These are phyloP conservation scores for Prunus campanulata DNA, from an alignment of 306 rosid species.

Conservation along the genomic window DNA sequence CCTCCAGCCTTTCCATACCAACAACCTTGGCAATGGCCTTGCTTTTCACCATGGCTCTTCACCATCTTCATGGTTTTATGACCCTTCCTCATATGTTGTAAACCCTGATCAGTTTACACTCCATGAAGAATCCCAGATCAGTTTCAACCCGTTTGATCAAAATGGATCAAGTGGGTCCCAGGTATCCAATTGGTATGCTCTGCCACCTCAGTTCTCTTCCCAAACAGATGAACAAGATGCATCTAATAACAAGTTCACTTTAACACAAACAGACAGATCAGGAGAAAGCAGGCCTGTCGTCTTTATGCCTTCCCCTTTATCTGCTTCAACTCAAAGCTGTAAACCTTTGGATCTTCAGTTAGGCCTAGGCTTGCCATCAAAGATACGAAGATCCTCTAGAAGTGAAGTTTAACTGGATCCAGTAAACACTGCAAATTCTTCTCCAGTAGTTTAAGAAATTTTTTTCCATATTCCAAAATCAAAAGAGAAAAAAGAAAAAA, in stretches of 20 bases:
- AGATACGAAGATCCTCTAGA: conserved; percentile 38
- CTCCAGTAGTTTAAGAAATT: conserved; percentile 9
- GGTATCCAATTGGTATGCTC: conserved; percentile 42
- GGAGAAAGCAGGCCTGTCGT: conserved; percentile 27
- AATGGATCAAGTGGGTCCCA: conserved; percentile 24
- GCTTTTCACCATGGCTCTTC: conserved; percentile 28
- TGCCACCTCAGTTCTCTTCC: conserved; percentile 13
- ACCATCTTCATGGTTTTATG: conserved; percentile 54
- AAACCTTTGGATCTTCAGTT: conserved; percentile 79
- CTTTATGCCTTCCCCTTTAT: conserved; percentile 40
- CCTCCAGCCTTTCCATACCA: conserved; percentile 57
- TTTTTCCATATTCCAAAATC: conserved; percentile 18
- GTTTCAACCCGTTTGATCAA: conserved; percentile 53
- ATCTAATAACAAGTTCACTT: conserved; percentile 40
- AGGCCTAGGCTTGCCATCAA: conserved; percentile 50
- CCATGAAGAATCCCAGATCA: conserved; percentile 59
- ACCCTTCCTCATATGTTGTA: conserved; percentile 48
- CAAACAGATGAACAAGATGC: conserved; percentile 2
- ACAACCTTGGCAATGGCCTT: too few species aligned
- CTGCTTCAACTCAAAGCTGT: conserved; percentile 46
- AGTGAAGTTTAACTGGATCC: conserved; percentile 29
- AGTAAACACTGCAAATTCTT: conserved; percentile 19
- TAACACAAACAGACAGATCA: conserved; percentile 34
- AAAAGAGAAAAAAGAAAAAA: neutral
- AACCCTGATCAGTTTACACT: conserved; percentile 30